phyloP scores from a whole-genome alignment of 768 basidiomycete species.

The Mycena belliarum region DNA sequence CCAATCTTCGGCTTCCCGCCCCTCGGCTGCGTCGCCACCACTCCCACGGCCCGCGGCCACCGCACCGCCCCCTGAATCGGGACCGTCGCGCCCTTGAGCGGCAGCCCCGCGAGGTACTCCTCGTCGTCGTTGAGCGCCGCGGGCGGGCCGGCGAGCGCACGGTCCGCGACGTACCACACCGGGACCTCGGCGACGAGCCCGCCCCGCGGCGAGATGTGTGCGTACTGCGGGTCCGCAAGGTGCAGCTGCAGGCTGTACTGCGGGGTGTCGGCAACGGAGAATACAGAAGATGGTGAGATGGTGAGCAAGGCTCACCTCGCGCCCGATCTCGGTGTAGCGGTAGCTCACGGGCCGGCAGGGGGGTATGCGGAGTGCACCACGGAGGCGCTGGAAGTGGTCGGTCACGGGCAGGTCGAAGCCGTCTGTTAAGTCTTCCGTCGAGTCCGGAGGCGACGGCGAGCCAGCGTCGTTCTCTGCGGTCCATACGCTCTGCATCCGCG shows the following conservation, averaged over 20 bases:
- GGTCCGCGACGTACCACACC: constrained; percentile 19
- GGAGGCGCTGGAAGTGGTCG: constrained; percentile 14
- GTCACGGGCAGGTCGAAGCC: background rate
- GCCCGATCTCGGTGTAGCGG: constrained; percentile 21
- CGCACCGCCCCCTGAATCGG: constrained; percentile 1
- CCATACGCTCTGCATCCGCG: constrained; percentile 20
- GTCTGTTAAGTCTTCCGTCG: background rate
- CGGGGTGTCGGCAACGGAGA: too few species aligned
- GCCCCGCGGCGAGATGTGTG: constrained; percentile 22
- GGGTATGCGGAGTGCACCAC: constrained; percentile 19
- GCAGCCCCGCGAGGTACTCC: constrained; percentile 10
- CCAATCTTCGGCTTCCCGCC: constrained; percentile 17
- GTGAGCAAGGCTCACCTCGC: constrained; percentile 11
- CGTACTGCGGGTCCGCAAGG: constrained; percentile 15
- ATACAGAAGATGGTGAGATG: background rate
- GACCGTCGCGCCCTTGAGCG: constrained; percentile 18
- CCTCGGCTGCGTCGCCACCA: constrained; percentile 5
- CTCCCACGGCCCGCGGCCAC: constrained; percentile 17
- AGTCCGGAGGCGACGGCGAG: constrained; percentile 2
- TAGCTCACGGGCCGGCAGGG: constrained; percentile 22
- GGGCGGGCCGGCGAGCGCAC: background rate
- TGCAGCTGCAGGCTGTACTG: constrained; percentile 21
- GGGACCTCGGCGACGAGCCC: constrained; percentile 20
- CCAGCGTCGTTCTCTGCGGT: background rate
- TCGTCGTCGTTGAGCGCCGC: constrained; percentile 14